Evolutionary conservation across 371 early-diverging fungal genomes (phyloP), one percentile per base, ranked within the genome.

Genomic region (Syncephalastrum sp.): DNA sequence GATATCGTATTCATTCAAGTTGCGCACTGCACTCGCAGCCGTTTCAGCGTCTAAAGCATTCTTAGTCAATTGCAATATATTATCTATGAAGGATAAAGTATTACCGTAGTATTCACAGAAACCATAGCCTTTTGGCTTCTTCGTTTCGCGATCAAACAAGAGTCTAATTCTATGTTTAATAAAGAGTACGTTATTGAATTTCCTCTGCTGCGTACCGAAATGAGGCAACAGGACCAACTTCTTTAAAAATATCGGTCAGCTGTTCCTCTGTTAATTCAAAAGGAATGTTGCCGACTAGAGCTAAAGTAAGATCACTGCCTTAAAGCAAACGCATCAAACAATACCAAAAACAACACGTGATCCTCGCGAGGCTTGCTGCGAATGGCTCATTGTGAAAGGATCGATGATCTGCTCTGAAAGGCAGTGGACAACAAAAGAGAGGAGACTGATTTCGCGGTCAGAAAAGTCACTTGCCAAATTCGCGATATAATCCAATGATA

Each of bases 201-300:
- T 27, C 27, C 27, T 27, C 21, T 21, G 21, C 21, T 4, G n/a
- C 42, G 46, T 76, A 88, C 86, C 88, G 74, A 68, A 91, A 88
- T 16, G 82, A 80, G 17, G 72, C 82, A 19, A 96, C 94, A 7
- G 91, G 91, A 1, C 96, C 95, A 24, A 90, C 94, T 67, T 91
- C 91, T 52, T 87, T 86, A 64, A 96, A 95, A 44, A 96, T 88
- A 43, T 93, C 93, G 15, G 85, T 83, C 51, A 95, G 67, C 60
- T 92, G 91, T 54, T 91, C 90, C 67, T 96, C 96, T n/a, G 95
- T 88, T 47, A 88, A 70, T 56, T 95, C 96, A 64, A 90, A 91
- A 0, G 92, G 91, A 59, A 91, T 89, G 60, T 92, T 92, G 27
- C 92, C 91, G 47, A 92, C 90, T 82, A 64, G 54, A 47, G 27